These are phyloP conservation scores for Candolleomyces efflorescens DNA, from an alignment of 768 basidiomycete genomes.

Conservation along the genomic window DNA sequence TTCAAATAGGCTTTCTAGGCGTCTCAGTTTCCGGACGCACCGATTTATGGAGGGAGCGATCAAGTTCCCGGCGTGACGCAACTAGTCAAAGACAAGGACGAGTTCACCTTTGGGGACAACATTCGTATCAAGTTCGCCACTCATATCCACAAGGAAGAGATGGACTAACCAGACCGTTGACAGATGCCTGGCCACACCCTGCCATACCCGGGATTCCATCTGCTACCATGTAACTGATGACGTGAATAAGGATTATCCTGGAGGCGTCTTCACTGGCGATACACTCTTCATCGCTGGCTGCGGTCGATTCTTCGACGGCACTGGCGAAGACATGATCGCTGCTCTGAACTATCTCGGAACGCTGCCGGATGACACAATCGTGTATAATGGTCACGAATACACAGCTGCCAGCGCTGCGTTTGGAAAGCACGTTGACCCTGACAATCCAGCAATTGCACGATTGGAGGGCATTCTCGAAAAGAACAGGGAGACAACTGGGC, in stretches of 20 bases:
- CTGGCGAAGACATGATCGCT: constrained; percentile 71
- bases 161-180: background rate
- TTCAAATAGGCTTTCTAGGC: constrained; percentile 26
- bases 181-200: constrained; percentile 84
- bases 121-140: constrained; percentile 52
- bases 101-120: constrained; percentile 66
- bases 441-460: constrained; percentile 55
- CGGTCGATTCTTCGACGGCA: constrained; percentile 94
- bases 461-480: constrained; percentile 54
- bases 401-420: constrained; percentile 73
- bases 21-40: constrained; percentile 38
- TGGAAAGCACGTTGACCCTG: constrained; percentile 54
- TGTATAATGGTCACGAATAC: constrained; percentile 93
- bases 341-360: constrained; percentile 67
- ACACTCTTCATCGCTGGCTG: constrained; percentile 88
- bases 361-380: constrained; percentile 75
- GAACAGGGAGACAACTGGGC: constrained; percentile 68
- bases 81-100: constrained; percentile 76
- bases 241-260: constrained; percentile 45
- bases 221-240: constrained; percentile 75
- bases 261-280: constrained; percentile 91
- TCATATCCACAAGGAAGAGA: constrained; percentile 3
- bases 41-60: constrained; percentile 80
- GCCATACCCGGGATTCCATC: constrained; percentile 96
- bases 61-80: constrained; percentile 63